phyloP scores from a whole-genome alignment of 2,329 filamentous ascomycete genomes.

The Aureobasidium sp. region DNA sequence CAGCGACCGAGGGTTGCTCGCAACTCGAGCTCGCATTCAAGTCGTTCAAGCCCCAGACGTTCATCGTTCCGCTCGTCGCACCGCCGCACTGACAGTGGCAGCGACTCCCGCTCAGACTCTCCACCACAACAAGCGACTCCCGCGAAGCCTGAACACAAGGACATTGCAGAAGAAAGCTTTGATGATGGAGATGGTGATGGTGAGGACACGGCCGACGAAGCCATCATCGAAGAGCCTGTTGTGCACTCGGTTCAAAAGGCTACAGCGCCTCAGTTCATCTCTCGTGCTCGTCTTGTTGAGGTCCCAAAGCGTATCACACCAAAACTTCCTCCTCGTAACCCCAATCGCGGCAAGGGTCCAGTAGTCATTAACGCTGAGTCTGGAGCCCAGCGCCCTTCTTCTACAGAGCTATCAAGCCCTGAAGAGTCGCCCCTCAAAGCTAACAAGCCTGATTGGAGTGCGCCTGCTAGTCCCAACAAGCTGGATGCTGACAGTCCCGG shows the following conservation, averaged over 20 bases:
- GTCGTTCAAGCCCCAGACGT: neutral
- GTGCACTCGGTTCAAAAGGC: constrained; percentile 62
- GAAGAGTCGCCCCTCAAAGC: constrained; percentile 1
- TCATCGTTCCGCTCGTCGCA: constrained; percentile 11
- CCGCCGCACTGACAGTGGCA: neutral
- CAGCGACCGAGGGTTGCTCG: constrained; percentile 1
- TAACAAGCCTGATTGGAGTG: constrained; percentile 8
- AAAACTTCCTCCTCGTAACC: constrained; percentile 69
- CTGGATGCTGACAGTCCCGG: neutral
- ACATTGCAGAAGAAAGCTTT: constrained; percentile 31
- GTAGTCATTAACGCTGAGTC: constrained; percentile 29
- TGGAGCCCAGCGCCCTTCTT: constrained; percentile 1
- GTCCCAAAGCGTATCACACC: constrained; percentile 77
- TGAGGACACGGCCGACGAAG: constrained; percentile 44
- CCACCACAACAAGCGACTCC: neutral
- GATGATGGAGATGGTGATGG: constrained; percentile 39
- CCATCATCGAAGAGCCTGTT: constrained; percentile 56
- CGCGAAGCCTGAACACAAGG: constrained; percentile 17
- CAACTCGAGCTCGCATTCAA: constrained; percentile 6
- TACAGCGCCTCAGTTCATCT: constrained; percentile 31
- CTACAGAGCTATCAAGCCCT: neutral
- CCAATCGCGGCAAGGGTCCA: constrained; percentile 42
- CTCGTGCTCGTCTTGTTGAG: constrained; percentile 72
- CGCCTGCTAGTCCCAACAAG: neutral
- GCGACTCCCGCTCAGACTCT: constrained; percentile 7